A percentile compares a stretch with the other conserved stretches of the same genome.
Conservation (phyloP, 78 protist species). For the Tieghemostelium lacteum region DNA sequence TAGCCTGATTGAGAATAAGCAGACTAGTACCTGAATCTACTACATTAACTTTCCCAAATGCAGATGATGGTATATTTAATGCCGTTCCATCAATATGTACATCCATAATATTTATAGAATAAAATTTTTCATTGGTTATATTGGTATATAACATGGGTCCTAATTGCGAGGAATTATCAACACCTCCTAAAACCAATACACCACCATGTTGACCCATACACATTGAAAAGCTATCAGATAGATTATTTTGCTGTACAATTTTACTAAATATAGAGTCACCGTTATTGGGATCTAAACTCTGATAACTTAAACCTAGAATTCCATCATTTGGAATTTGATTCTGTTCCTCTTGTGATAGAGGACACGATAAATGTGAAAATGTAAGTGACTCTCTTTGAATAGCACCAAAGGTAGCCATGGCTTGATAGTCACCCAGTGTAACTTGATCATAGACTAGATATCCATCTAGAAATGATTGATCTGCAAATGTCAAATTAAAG, state of each 20-base stretch:
- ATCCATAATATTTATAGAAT: neutral
- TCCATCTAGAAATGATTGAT: constrained; percentile 29
- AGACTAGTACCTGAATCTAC: constrained; percentile 65
- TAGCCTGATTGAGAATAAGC: constrained; percentile 6
- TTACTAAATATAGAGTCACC: constrained; percentile 55
- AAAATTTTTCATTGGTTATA: neutral
- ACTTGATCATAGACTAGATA: constrained; percentile 23
- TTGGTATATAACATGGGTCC: constrained; percentile 15
- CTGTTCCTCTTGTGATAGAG: constrained; percentile 5
- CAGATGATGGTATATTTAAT: neutral
- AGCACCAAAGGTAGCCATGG: constrained; percentile 33
- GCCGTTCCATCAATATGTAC: constrained; percentile 2
- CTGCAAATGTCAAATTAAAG: constrained; percentile 19
- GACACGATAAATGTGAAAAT: constrained; percentile 32
- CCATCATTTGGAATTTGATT: constrained; percentile 27
- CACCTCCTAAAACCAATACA: constrained; percentile 36
- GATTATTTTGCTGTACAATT: neutral
- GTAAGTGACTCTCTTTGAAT: constrained; percentile 31
- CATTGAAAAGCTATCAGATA: constrained; percentile 52
- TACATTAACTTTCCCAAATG: neutral
- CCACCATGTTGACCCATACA: constrained; percentile 67
- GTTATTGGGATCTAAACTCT: constrained; percentile 33
- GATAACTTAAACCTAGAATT: constrained; percentile 35
- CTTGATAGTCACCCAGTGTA: constrained; percentile 13
- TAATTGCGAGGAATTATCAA: neutral